Percentiles rank a stretch among this genome's conserved stretches.
phyloP scores from a whole-genome alignment of 2,329 filamentous ascomycete genomes.

The Claviceps capensis region DNA sequence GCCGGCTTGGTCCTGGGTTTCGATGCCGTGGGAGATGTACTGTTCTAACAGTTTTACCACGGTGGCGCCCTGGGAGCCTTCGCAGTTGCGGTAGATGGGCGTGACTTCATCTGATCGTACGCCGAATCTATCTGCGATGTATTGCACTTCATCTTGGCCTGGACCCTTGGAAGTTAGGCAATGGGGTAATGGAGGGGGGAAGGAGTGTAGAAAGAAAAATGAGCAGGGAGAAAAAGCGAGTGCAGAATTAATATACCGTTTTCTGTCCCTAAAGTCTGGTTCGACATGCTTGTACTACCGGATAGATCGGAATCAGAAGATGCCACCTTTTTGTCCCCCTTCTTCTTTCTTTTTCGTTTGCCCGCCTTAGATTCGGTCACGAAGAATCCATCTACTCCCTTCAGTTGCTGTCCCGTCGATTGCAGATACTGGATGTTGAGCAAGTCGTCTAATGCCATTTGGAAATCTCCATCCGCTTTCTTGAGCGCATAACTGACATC shows the following conservation, averaged over 20 bases:
- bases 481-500: constrained; percentile 54
- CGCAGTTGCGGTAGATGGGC: constrained; percentile 24
- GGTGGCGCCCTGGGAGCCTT: constrained; percentile 25
- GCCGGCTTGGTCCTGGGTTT: constrained; percentile 17
- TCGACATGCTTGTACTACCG: constrained; percentile 8
- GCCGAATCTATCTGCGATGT: constrained; percentile 29
- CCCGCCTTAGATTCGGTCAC: constrained; percentile 30
- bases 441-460: constrained; percentile 62
- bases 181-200: neutral
- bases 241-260: neutral
- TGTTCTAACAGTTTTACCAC: constrained; percentile 29
- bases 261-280: constrained; percentile 5
- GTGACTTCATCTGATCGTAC: constrained; percentile 27
- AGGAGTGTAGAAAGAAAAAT: no score
- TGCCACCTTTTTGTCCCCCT: constrained; percentile 17
- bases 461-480: constrained; percentile 53
- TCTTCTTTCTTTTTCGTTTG: constrained; percentile 24
- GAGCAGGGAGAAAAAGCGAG: neutral
- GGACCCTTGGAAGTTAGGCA: neutral
- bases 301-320: constrained; percentile 7
- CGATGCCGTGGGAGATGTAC: constrained; percentile 25
- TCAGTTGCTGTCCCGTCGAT: constrained; percentile 46
- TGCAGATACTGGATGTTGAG: constrained; percentile 69
- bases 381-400: constrained; percentile 74
- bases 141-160: constrained; percentile 28